Conservation (phyloP, 78 protist species). For the Corallochytrium limacisporum region DNA sequence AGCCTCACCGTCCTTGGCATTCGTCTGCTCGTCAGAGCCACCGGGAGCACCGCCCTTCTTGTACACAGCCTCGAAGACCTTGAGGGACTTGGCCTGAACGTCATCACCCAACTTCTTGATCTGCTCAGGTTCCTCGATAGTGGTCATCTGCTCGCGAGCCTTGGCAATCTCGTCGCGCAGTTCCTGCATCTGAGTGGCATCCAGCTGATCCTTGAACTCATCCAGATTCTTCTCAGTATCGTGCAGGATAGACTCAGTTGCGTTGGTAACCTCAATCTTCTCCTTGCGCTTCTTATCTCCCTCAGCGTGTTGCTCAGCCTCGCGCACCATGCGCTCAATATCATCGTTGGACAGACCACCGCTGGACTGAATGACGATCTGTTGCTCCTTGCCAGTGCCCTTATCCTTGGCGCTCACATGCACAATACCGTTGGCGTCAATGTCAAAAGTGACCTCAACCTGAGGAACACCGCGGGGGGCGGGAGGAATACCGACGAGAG, state of each 20-base stretch:
- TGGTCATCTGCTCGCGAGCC: neutral
- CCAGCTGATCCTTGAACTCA: conserved; percentile 35
- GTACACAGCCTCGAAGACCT: neutral
- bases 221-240: conserved; percentile 34
- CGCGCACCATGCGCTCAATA: conserved; percentile 82
- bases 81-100: conserved; percentile 1
- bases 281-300: conserved; percentile 43
- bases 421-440: conserved; percentile 85
- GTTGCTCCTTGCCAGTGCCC: conserved; percentile 77
- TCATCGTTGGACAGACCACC: conserved; percentile 87
- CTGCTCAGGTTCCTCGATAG: neutral
- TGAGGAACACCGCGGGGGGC: conserved; percentile 47
- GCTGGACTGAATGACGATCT: conserved; percentile 73
- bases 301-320: conserved; percentile 70
- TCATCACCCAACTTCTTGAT: neutral
- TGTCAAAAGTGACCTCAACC: conserved; percentile 82
- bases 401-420: conserved; percentile 87
- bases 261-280: conserved; percentile 49
- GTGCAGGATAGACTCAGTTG: conserved; percentile 44
- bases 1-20: too few species aligned
- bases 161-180: neutral
- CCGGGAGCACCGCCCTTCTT: neutral
- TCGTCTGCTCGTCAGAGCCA: too few species aligned
- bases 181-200: conserved; percentile 2
- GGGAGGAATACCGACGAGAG: conserved; percentile 89